A percentile compares a stretch with the other conserved stretches of the same genome.
Evolutionary conservation across 2,329 filamentous ascomycete genomes (phyloP).

Genomic region (Aspergillus hiratsukae): DNA sequence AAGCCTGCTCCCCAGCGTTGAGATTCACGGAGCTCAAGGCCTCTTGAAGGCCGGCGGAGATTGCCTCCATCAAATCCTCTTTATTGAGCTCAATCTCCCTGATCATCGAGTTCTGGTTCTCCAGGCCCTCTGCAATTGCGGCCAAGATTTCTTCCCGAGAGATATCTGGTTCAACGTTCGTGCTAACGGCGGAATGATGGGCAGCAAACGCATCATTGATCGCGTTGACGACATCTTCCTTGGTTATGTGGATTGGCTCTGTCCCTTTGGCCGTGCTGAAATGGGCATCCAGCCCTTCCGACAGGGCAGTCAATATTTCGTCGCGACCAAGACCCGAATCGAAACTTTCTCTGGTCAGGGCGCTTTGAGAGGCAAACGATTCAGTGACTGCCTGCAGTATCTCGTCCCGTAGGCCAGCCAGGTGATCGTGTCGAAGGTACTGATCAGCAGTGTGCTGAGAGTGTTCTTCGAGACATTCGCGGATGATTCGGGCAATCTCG

Average conservation of each 20-base stretch:
- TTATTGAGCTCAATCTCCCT: slow-evolving; percentile 58
- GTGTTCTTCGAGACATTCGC: slow-evolving; percentile 67
- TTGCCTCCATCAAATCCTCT: slow-evolving; percentile 55
- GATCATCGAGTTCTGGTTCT: slow-evolving; percentile 40
- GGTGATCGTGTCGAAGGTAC: slow-evolving; percentile 22
- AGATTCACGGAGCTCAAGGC: slow-evolving; percentile 49
- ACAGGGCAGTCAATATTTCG: slow-evolving; percentile 57
- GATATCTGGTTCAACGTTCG: slow-evolving; percentile 38
- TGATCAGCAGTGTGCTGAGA: slow-evolving; percentile 8
- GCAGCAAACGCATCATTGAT: slow-evolving; percentile 30
- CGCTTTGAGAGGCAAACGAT: slow-evolving; percentile 28
- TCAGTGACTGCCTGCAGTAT: slow-evolving; percentile 27
- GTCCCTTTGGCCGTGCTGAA: slow-evolving; percentile 53
- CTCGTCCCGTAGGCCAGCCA: slow-evolving; percentile 28
- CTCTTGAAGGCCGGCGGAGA: slow-evolving; percentile 54
- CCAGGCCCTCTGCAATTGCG: slow-evolving; percentile 57
- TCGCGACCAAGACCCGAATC: slow-evolving; percentile 47
- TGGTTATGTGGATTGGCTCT: slow-evolving; percentile 29
- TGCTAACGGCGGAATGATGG: slow-evolving; percentile 26
- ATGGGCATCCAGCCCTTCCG: slow-evolving; percentile 51
- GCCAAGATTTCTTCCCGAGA: slow-evolving; percentile 54
- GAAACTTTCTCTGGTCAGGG: slow-evolving; percentile 26
- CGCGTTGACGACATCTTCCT: slow-evolving; percentile 26
- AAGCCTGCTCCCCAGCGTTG: slow-evolving; percentile 54
- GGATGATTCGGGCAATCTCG: slow-evolving; percentile 77